These are phyloP conservation scores for Corylus americana DNA, from an alignment of 306 rosid species.

Conservation along the genomic window DNA sequence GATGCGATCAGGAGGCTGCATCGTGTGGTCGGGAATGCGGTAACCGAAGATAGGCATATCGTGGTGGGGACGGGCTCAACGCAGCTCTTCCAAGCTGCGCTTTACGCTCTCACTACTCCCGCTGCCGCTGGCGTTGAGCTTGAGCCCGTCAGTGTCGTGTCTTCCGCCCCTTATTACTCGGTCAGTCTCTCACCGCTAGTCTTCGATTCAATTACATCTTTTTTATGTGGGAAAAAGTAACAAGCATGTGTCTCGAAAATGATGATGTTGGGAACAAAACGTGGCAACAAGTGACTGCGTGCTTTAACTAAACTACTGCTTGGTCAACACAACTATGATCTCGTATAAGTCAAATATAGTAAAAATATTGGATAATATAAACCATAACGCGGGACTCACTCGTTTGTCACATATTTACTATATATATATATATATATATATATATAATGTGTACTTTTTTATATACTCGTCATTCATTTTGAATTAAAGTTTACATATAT, in stretches of 20 bases:
- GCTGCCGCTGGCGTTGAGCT: not conserved
- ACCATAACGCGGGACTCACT: too few relatives aligned
- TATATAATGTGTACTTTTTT: too few relatives aligned
- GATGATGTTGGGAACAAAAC: slow-evolving; percentile 32
- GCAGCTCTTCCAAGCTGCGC: slow-evolving; percentile 64
- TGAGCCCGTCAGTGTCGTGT: slow-evolving; percentile 53
- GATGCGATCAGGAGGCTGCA: slow-evolving; percentile 55
- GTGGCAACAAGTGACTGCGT: slow-evolving; percentile 52
- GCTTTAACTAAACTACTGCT: not conserved
- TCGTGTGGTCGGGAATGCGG: slow-evolving; percentile 59
- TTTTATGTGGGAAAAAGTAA: slow-evolving; percentile 29
- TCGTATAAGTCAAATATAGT: too few relatives aligned
- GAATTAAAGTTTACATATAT: too few relatives aligned
- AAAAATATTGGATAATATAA: too few relatives aligned
- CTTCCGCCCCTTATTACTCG: slow-evolving; percentile 79
- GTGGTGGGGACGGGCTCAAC: slow-evolving; percentile 80
- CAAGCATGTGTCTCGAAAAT: slow-evolving; percentile 39
- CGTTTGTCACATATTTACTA: too few relatives aligned
- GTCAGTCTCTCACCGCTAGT: slow-evolving; percentile 29
- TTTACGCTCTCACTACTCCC: slow-evolving; percentile 60
- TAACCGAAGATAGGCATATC: slow-evolving; percentile 38
- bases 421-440: too few relatives aligned
- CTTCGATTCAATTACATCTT: not conserved
- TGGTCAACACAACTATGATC: slow-evolving; percentile 7
- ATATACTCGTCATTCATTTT: too few relatives aligned